Evolutionary conservation across 1,284 basidiomycete species (phyloP).

Genomic region (Calocybe gambosa): DNA sequence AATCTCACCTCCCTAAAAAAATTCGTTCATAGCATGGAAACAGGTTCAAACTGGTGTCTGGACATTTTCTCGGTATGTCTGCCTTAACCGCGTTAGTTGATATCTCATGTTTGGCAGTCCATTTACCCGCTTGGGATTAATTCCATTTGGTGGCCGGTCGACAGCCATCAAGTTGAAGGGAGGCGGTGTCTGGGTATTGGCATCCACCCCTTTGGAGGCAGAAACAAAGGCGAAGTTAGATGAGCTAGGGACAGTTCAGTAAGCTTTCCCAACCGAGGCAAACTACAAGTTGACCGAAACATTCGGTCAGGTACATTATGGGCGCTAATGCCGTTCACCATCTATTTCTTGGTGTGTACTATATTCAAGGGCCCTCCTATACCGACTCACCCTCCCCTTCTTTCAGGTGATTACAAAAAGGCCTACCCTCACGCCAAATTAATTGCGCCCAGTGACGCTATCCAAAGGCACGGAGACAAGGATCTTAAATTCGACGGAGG

Average conservation of each 20-base stretch:
- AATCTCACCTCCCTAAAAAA: neutral
- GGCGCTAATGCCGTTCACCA: slow-evolving; percentile 62
- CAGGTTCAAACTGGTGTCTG: slow-evolving; percentile 61
- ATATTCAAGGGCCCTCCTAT: neutral
- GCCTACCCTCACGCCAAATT: slow-evolving; percentile 76
- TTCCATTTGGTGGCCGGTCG: slow-evolving; percentile 77
- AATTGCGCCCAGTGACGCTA: slow-evolving; percentile 56
- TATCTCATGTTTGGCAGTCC: slow-evolving; percentile 38
- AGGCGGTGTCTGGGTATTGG: slow-evolving; percentile 80
- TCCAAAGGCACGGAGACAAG: slow-evolving; percentile 37
- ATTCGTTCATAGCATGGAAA: too few species aligned
- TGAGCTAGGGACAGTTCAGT: slow-evolving; percentile 76
- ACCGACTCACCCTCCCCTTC: neutral
- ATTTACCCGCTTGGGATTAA: slow-evolving; percentile 59
- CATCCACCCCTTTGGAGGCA: slow-evolving; percentile 73
- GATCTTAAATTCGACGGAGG: slow-evolving; percentile 52
- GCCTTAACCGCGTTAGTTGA: neutral
- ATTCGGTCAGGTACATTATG: slow-evolving; percentile 51
- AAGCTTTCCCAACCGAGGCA: slow-evolving; percentile 17
- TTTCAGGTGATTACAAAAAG: slow-evolving; percentile 60
- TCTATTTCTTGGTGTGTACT: slow-evolving; percentile 50
- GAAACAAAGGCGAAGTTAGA: slow-evolving; percentile 70
- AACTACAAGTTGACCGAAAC: neutral
- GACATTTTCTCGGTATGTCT: slow-evolving; percentile 62
- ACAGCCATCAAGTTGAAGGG: slow-evolving; percentile 75